Conservation (phyloP, 2,329 filamentous ascomycete genomes). For the Dactylellina parvicollis region DNA sequence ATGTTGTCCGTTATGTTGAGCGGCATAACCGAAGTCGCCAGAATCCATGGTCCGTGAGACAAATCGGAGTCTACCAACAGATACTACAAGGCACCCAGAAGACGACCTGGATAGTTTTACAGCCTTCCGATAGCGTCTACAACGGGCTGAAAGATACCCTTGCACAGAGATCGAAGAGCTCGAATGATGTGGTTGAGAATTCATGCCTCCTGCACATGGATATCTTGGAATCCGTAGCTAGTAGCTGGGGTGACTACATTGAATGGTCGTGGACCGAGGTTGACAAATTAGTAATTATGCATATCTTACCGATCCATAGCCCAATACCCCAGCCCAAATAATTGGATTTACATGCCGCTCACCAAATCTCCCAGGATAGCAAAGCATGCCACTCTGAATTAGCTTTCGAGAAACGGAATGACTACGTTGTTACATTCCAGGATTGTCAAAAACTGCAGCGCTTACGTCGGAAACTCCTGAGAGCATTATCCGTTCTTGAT, state of each 20-base stretch:
- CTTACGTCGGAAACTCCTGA: slow-evolving; percentile 11
- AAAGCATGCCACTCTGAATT: slow-evolving; percentile 6
- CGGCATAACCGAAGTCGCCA: slow-evolving; percentile 4
- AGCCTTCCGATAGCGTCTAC: slow-evolving; percentile 23
- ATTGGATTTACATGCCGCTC: not conserved
- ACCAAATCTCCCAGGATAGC: slow-evolving; percentile 14
- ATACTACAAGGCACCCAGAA: not conserved
- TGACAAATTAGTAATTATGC: slow-evolving; percentile 18
- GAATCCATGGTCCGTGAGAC: slow-evolving; percentile 40
- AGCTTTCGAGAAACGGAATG: slow-evolving; percentile 5
- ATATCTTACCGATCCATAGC: too few species aligned
- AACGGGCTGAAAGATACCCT: slow-evolving; percentile 8
- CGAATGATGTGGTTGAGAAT: not conserved
- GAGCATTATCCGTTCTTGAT: slow-evolving; percentile 27
- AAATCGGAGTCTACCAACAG: slow-evolving; percentile 32
- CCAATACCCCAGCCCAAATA: too few species aligned
- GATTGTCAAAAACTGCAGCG: slow-evolving; percentile 26
- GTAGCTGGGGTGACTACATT: slow-evolving; percentile 35
- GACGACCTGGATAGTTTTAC: slow-evolving; percentile 21
- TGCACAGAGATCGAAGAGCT: not conserved
- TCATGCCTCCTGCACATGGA: slow-evolving; percentile 30
- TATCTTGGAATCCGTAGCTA: slow-evolving; percentile 22
- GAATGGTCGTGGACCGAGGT: slow-evolving; percentile 24
- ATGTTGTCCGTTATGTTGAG: slow-evolving; percentile 33
- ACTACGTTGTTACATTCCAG: slow-evolving; percentile 10